Percentiles rank a stretch among this genome's conserved stretches.
phyloP scores from a whole-genome alignment of 1,284 basidiomycete species.

The Athelia psychrophila region DNA sequence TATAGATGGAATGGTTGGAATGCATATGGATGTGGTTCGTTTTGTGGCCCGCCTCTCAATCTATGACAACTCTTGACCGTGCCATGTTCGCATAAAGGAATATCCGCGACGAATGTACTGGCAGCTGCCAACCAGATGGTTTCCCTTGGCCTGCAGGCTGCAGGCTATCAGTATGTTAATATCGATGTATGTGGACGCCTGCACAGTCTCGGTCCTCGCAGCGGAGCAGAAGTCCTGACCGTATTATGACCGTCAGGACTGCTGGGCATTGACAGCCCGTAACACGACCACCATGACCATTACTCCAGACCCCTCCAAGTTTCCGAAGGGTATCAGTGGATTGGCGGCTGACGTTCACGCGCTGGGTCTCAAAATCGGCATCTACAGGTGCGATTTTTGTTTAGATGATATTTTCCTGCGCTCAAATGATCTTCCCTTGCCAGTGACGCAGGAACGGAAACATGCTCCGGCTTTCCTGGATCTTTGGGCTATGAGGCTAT shows the following conservation, averaged over 20 bases:
- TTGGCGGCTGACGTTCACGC: conserved; percentile 43
- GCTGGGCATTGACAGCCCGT: conserved; percentile 44
- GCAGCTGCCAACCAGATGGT: conserved; percentile 46
- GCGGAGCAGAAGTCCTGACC: background rate
- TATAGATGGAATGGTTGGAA: conserved; percentile 55
- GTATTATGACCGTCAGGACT: conserved; percentile 37
- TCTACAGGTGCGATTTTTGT: conserved; percentile 38
- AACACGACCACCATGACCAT: conserved; percentile 39
- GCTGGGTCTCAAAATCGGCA: conserved; percentile 51
- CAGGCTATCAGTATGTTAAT: conserved; percentile 53
- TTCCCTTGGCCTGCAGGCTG: conserved; percentile 44
- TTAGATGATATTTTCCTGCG: background rate
- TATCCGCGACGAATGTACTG: conserved; percentile 43
- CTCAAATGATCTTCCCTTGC: background rate
- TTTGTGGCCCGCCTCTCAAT: background rate
- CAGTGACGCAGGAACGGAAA: conserved; percentile 52
- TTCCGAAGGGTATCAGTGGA: conserved; percentile 48
- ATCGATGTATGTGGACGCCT: conserved; percentile 49
- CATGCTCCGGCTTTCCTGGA: conserved; percentile 51
- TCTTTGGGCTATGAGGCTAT: conserved; percentile 45
- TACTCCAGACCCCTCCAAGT: conserved; percentile 48
- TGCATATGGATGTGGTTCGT: conserved; percentile 44
- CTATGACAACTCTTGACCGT: conserved; percentile 1
- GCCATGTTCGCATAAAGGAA: conserved; percentile 28
- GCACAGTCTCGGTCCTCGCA: background rate